Conservation (phyloP, 129 eudicot species). For the carrot (Daucus carota) region DNA sequence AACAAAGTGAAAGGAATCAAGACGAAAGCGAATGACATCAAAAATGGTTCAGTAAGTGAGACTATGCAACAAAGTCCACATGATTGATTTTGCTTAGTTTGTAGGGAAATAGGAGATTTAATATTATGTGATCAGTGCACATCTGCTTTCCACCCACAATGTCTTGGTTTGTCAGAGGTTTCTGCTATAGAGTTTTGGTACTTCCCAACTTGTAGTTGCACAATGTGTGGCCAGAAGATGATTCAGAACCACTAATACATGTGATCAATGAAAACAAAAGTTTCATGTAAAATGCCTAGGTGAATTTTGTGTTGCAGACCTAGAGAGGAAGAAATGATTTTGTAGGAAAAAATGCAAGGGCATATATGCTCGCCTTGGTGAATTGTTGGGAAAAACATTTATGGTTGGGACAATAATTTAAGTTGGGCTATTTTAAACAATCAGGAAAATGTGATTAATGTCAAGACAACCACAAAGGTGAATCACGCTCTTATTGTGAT, state of each 20-base stretch:
- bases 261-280: slow-evolving; percentile 58
- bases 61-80: too few species aligned
- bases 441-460: too few species aligned
- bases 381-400: slow-evolving; percentile 31
- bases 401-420: slow-evolving; percentile 28
- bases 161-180: slow-evolving; percentile 49
- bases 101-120: too few species aligned
- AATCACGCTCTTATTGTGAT: too few species aligned
- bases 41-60: too few species aligned
- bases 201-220: slow-evolving; percentile 74
- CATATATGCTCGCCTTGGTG: slow-evolving; percentile 32
- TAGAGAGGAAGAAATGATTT: slow-evolving; percentile 29
- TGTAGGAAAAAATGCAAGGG: slow-evolving; percentile 47
- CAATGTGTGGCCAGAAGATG: slow-evolving; percentile 40
- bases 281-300: slow-evolving; percentile 49
- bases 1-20: too few species aligned
- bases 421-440: too few species aligned
- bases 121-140: too few species aligned
- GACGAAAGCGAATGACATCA: too few species aligned
- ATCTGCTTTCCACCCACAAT: too few species aligned
- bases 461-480: too few species aligned
- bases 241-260: slow-evolving; percentile 15
- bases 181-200: slow-evolving; percentile 42
- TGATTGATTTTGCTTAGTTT: too few species aligned
- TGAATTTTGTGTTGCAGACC: slow-evolving; percentile 3